Base-by-base conservation (phyloP, 305 asterid genomes). In the Ajuga reptans region DNA sequence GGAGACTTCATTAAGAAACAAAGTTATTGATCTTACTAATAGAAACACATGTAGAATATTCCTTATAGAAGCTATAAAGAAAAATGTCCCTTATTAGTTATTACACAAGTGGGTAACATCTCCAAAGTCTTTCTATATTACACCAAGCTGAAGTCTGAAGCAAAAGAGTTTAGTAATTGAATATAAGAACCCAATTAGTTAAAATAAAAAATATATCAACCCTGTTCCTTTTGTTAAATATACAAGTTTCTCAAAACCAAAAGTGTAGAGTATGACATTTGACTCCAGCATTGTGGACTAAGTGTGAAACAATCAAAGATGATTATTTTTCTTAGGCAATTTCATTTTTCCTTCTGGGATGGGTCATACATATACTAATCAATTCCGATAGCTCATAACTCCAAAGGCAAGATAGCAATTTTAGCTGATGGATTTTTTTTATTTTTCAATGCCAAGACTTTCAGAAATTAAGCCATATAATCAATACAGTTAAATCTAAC, bases 401-500 rank as follows among this genome's bases (percentile, higher is more conserved):
- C 57, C 21, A 7, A 27, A 54, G 27, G 56, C 43, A 14, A 21
- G 21, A 14, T 6, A 53, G 54, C 52, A 55, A 61, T 43, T 57
- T 54, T 60, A 41, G 45, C 34, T 39, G 27, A 58, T 34, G 16
- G 52, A 45, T 1, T 42, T 54, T 50, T n/a, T 33, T 52, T 34
- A 2, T 15, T 24, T 42, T 55, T 10, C 50, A 72, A 47, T 46
- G 58, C 47, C 53, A 55, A 65, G 46, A 21, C 51, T 41, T 72
- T 36, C 42, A 68, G 69, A 60, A 61, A 65, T 29, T 55, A 69
- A 67, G 56, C 33, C 60, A 57, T 61, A 29, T 68, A 76, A 74
- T 69, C 57, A 73, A 34, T 72, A 52, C 52, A 67, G 75, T 42
- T 14, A 62, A 71, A 66, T 77, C 36, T 7, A 55, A 47, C 5